Conservation (phyloP, 441 rosid genomes). For the Adansonia rubrostipa region DNA sequence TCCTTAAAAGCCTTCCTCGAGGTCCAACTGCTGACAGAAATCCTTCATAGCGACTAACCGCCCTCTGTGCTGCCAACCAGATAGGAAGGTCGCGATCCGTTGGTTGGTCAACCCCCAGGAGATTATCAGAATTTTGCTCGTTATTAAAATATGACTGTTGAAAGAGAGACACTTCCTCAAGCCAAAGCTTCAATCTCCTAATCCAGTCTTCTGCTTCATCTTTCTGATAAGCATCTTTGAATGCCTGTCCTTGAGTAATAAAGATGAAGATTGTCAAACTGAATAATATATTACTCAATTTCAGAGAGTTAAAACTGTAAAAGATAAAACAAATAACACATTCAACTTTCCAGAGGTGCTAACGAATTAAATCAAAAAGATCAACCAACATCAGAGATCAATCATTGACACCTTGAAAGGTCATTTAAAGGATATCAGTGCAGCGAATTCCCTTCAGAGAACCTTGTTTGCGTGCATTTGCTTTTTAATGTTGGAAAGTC, state of each 20-base stretch:
- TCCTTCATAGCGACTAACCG: constrained; percentile 88
- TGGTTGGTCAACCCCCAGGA: constrained; percentile 48
- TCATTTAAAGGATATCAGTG: constrained; percentile 2
- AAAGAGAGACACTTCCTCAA: constrained; percentile 62
- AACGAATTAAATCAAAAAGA: background rate
- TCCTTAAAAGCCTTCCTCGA: constrained; percentile 80
- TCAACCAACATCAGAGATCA: background rate
- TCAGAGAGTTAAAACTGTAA: background rate
- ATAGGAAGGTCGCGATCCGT: constrained; percentile 79
- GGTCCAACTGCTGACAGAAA: constrained; percentile 89
- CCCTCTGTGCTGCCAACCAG: constrained; percentile 91
- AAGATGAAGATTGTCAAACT: constrained; percentile 26
- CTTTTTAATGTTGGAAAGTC: background rate
- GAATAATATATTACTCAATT: background rate
- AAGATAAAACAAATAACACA: constrained; percentile 16
- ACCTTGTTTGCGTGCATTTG: constrained; percentile 15
- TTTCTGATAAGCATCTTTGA: constrained; percentile 53
- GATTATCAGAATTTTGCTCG: constrained; percentile 49
- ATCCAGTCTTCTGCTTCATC: constrained; percentile 57
- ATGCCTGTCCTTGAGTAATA: constrained; percentile 50
- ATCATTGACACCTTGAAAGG: background rate
- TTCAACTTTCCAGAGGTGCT: background rate
- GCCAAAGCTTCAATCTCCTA: constrained; percentile 62
- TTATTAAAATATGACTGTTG: constrained; percentile 54
- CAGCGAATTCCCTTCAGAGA: constrained; percentile 4